Evolutionary conservation across 2,329 filamentous ascomycete genomes (phyloP).

Genomic region (Aspergillus glaucus): DNA sequence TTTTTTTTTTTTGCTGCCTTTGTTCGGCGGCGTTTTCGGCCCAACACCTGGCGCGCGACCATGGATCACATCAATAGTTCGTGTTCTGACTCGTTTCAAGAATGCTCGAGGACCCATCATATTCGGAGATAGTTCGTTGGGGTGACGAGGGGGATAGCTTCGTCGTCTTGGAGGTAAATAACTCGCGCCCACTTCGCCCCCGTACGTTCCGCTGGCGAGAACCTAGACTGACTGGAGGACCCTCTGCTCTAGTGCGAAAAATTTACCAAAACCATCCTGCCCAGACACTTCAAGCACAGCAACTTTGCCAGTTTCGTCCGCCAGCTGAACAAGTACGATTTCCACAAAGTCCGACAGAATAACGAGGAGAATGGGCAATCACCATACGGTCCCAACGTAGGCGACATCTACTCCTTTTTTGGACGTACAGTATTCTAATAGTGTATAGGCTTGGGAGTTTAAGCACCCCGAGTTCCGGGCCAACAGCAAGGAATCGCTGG

Average conservation of each 20-base stretch:
- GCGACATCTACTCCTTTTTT: conserved; percentile 6
- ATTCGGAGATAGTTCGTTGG: conserved; percentile 91
- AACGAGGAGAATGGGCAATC: conserved; percentile 80
- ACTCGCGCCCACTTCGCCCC: conserved; percentile 11
- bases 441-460: conserved; percentile 77
- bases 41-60: too few species aligned
- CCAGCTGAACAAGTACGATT: conserved; percentile 95
- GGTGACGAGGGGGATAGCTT: conserved; percentile 92
- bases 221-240: conserved; percentile 10
- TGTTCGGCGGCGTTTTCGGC: background rate
- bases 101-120: conserved; percentile 93
- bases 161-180: conserved; percentile 84
- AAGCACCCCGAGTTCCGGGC: conserved; percentile 94
- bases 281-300: conserved; percentile 98
- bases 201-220: conserved; percentile 3
- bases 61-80: conserved; percentile 4
- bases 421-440: conserved; percentile 7
- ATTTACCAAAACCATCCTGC: conserved; percentile 93
- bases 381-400: conserved; percentile 71
- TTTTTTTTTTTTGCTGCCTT: conserved; percentile 6
- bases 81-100: conserved; percentile 40
- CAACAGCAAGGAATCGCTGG: conserved; percentile 91
- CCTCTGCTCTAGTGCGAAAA: conserved; percentile 72
- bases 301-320: conserved; percentile 97
- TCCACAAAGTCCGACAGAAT: conserved; percentile 92